Evolutionary conservation across 2,329 filamentous ascomycete genomes (phyloP), one percentile per base, ranked within the genome.

Genomic region (Penicillium janthinellum): DNA sequence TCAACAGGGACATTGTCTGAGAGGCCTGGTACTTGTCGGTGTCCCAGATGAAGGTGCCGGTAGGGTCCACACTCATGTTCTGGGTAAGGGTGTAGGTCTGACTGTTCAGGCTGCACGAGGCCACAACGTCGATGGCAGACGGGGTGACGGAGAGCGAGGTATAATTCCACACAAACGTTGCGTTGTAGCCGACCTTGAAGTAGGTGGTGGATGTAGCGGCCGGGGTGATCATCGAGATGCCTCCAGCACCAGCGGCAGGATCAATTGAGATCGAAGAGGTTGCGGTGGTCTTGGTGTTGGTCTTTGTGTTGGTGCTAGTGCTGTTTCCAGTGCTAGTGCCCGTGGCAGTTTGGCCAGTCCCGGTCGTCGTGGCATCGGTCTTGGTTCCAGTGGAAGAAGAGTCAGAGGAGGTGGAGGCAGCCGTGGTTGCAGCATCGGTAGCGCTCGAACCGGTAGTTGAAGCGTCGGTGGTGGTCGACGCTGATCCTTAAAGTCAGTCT

Each of bases 161-260:
- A 75, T 88, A 89, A 74, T 90, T 89, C 87, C 87, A 90, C 20
- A 79, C 82, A 65, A 89, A 88, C 0, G 86, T 88, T 34, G 88
- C 77, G 60, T 78, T 81, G 47, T 88, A 80, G 17, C 84, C 84
- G 65, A 89, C 83, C 73, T 88, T 89, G 80, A 86, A 88, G 75
- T 84, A 89, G 56, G 82, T 81, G 4, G 81, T 76, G 15, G 81
- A 77, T 8, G 79, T 71, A 8, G 78, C 71, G 52, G 78, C 77
- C 2, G 87, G 87, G 5, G 84, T 87, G 56, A 88, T 77, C 84
- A 89, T 86, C 47, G 80, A 79, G 57, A 89, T 79, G 55, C 86
- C 86, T 48, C 87, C 87, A 3, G 84, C 79, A 22, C 82, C 83
- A 15, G 82, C 71, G 57, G 83, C 79, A 52, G 83, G 73, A 63